A percentile compares a stretch with the other conserved stretches of the same genome.
These are phyloP conservation scores for Citrus inodora DNA, from an alignment of 345 rosid species.

Conservation along the genomic window DNA sequence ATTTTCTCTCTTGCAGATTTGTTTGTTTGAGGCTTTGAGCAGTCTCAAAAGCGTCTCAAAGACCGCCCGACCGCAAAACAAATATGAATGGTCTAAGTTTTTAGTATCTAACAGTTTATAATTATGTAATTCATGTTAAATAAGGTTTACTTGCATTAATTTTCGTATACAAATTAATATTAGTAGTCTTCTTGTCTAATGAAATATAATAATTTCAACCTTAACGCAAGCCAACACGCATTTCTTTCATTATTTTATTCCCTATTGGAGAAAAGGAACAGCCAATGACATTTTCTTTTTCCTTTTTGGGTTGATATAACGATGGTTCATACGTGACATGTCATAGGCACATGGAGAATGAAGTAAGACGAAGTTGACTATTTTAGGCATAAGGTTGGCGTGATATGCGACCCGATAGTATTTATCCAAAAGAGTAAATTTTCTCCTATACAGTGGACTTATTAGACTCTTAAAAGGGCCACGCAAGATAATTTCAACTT, in stretches of 20 bases:
- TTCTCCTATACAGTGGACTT: background rate
- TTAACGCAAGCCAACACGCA: background rate
- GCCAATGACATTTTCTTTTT: background rate
- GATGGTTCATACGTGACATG: background rate
- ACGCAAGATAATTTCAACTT: background rate
- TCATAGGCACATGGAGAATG: background rate
- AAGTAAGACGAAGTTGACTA: background rate
- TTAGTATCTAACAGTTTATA: background rate
- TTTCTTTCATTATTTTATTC: background rate
- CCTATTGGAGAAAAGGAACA: background rate
- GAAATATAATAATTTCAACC: background rate
- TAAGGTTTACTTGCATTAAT: background rate
- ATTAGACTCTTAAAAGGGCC: background rate
- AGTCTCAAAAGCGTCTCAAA: too few species aligned
- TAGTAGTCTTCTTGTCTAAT: too few species aligned
- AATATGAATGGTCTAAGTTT: too few species aligned
- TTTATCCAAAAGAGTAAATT: background rate
- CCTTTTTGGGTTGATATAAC: background rate
- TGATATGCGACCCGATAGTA: background rate
- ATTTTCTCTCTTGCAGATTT: too few species aligned
- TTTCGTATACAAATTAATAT: background rate
- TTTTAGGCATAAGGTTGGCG: background rate
- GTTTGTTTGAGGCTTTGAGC: too few species aligned
- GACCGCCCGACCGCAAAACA: too few species aligned
- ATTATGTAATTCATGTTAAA: background rate